phyloP scores from a whole-genome alignment of 2,329 filamentous ascomycete species.

The Scytalidium lignicola region DNA sequence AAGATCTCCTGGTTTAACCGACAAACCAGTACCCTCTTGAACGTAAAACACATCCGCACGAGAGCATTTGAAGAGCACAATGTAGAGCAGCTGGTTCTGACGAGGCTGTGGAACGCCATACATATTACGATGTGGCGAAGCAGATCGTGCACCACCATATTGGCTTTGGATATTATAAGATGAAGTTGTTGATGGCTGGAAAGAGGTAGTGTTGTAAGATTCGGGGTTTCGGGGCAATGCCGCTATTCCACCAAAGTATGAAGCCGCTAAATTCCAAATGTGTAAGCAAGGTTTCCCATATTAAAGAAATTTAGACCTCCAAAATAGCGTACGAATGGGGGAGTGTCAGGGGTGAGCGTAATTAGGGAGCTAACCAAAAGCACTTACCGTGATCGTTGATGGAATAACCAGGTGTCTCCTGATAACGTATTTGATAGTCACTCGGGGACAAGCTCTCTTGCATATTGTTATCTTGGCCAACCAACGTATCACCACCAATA shows the following conservation, averaged over 20 bases:
- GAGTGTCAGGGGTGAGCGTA: too few species aligned
- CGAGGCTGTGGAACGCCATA: conserved; percentile 57
- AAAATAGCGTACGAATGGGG: conserved; percentile 10
- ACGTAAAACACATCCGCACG: conserved; percentile 96
- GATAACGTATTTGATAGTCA: conserved; percentile 23
- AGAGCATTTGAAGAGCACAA: conserved; percentile 95
- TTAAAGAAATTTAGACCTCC: too few species aligned
- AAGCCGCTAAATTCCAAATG: conserved; percentile 15
- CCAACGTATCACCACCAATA: conserved; percentile 46
- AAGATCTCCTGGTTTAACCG: conserved; percentile 84
- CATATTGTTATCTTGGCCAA: conserved; percentile 26
- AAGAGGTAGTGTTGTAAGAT: conserved; percentile 16
- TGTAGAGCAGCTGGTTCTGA: conserved; percentile 69
- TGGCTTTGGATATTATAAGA: conserved; percentile 17
- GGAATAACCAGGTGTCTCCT: conserved; percentile 22
- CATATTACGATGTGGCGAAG: conserved; percentile 57
- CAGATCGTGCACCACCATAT: conserved; percentile 35
- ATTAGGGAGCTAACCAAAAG: conserved; percentile 9
- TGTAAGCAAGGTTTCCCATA: background rate
- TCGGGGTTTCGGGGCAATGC: conserved; percentile 19
- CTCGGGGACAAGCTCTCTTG: conserved; percentile 25
- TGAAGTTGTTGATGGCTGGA: conserved; percentile 14
- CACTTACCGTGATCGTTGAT: conserved; percentile 30
- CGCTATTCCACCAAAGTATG: conserved; percentile 26
- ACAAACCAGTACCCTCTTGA: conserved; percentile 88